Base-by-base conservation (phyloP, 2,329 filamentous ascomycete species). In the Dactylellina cionopaga region DNA sequence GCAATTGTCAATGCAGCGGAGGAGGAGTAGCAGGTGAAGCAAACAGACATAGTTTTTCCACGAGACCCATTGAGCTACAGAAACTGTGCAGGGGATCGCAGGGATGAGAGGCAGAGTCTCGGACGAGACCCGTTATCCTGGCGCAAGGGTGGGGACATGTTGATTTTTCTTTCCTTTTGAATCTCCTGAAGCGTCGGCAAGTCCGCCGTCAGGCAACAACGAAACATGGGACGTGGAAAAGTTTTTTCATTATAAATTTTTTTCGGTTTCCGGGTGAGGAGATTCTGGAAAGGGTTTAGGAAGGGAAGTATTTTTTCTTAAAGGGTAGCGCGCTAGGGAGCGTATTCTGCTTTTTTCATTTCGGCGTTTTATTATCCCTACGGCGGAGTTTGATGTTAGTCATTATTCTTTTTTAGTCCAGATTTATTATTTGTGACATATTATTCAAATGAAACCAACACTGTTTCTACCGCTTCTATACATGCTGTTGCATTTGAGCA, bases 201-300 rank as follows among this genome's bases (percentile, higher is more conserved):
- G 54, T 58, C 54, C 37, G 39, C n/a, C 37, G 19, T 43, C 54
- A 58, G 54, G 41, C 54, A 58, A 58, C 54, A 46, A 58, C 24
- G 41, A 25, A n/a, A 6, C 24, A 46, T 10, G 52, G 52, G 35
- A 41, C n/a, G n/a, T n/a, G 27, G 5, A 41, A 41, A 55, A 39
- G 24, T 6, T 27, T 29, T 5, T 39, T n/a, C n/a, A n/a, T n/a
- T n/a, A n/a, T n/a, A n/a, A n/a, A n/a, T 43, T 49, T 58, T 58
- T 29, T 58, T 35, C n/a, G 22, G 17, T 10, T 17, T 44, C 33
- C 17, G 54, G 39, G n/a, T n/a, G n/a, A n/a, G n/a, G n/a, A n/a
- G n/a, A 31, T 19, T 41, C 19, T 19, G 24, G 37, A n/a, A n/a
- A n/a, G 37, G 39, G 39, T 33, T 52, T 24, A 46, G 17, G 7